Conservation (phyloP, 2,329 filamentous ascomycete species). For the Xylaria digitata region DNA sequence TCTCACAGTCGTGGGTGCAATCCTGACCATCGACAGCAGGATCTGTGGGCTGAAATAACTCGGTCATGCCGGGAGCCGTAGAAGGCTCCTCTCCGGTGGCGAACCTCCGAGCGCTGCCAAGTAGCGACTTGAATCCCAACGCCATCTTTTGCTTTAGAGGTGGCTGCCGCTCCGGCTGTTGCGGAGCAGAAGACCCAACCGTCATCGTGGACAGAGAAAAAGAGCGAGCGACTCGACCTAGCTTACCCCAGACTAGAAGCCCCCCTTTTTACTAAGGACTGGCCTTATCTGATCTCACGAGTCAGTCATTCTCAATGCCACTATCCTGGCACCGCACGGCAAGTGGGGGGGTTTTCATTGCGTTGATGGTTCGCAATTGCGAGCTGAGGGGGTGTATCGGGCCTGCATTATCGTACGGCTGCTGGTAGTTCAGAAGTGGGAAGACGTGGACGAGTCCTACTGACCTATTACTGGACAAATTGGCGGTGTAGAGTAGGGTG, state of each 20-base stretch:
- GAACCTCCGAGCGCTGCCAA: conserved; percentile 54
- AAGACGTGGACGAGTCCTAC: conserved; percentile 19
- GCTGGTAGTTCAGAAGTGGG: conserved; percentile 5
- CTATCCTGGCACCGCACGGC: conserved; percentile 26
- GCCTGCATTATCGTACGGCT: conserved; percentile 6
- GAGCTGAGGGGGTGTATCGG: not conserved
- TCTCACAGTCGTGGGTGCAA: conserved; percentile 86
- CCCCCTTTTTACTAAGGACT: conserved; percentile 3
- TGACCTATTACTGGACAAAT: conserved; percentile 31
- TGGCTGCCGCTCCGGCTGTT: conserved; percentile 31
- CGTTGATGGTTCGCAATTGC: conserved; percentile 2
- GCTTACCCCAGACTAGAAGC: conserved; percentile 7
- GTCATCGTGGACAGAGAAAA: conserved; percentile 9
- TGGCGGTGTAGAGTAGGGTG: not conserved
- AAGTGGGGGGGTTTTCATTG: conserved; percentile 31
- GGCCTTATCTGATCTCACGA: conserved; percentile 27
- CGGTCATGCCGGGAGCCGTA: conserved; percentile 48
- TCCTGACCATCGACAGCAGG: conserved; percentile 86
- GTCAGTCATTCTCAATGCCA: conserved; percentile 24
- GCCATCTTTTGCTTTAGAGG: conserved; percentile 52
- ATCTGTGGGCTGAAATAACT: conserved; percentile 79
- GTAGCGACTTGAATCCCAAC: conserved; percentile 55
- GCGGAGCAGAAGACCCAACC: conserved; percentile 14
- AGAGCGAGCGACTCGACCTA: not conserved
- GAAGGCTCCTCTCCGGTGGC: conserved; percentile 44